Percentiles rank a stretch among this genome's conserved stretches.
Evolutionary conservation across 176 grass and related monocot species (phyloP).

Genomic region (Neostapfia colusana): DNA sequence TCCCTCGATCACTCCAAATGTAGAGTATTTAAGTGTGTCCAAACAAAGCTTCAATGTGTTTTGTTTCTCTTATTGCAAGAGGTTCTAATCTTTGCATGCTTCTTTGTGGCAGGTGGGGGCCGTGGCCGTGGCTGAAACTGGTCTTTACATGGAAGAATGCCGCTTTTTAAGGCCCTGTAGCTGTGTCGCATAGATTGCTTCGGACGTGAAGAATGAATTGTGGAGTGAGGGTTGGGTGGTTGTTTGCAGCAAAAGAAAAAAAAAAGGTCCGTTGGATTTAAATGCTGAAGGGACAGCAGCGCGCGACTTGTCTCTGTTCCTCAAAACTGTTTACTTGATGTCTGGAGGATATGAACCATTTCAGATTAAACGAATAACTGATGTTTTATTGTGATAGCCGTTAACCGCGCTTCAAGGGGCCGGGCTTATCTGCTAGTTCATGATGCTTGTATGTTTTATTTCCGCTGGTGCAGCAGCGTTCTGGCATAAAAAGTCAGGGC

Average conservation of each 20-base stretch:
- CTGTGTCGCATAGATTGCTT: constrained; percentile 50
- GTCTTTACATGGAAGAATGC: constrained; percentile 27
- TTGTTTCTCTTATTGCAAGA: not conserved
- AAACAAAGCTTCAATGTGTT: not conserved
- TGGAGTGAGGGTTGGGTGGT: constrained; percentile 32
- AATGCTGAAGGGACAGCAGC: not conserved
- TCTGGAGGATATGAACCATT: not conserved
- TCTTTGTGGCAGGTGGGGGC: constrained; percentile 62
- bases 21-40: no score
- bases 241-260: constrained; percentile 14
- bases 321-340: constrained; percentile 25
- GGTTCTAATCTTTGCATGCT: not conserved
- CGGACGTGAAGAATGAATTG: constrained; percentile 48
- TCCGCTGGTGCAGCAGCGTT: not conserved
- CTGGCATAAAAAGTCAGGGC: not conserved
- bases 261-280: constrained; percentile 9
- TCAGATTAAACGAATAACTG: not conserved
- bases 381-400: not conserved
- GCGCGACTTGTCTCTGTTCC: not conserved
- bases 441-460: not conserved
- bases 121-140: constrained; percentile 68
- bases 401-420: not conserved
- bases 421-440: no score
- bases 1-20: no score
- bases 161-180: constrained; percentile 55